Evolutionary conservation across 768 basidiomycete species (phyloP).

Genomic region (Xerocomellus dryophilus): DNA sequence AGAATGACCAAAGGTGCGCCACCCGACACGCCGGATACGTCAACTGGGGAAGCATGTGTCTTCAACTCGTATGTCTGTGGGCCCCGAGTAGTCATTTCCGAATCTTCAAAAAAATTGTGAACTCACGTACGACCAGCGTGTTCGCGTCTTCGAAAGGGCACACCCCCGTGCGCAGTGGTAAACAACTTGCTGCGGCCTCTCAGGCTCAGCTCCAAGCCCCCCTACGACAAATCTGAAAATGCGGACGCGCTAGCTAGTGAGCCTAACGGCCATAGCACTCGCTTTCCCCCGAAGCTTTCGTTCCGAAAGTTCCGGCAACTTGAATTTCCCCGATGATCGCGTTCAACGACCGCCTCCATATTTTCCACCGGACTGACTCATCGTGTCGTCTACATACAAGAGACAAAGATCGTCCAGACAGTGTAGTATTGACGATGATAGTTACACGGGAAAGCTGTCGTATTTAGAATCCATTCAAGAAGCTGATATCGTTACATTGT

Average conservation of each 20-base stretch:
- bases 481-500: neutral
- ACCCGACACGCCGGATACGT: constrained; percentile 12
- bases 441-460: neutral
- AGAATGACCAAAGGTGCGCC: neutral
- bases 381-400: too few species aligned
- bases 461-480: neutral
- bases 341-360: too few species aligned
- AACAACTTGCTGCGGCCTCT: too few species aligned
- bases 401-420: too few species aligned
- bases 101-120: neutral
- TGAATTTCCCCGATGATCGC: neutral
- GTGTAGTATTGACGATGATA: neutral
- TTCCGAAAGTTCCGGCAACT: neutral
- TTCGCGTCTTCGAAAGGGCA: neutral
- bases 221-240: too few species aligned
- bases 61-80: neutral
- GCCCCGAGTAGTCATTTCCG: neutral
- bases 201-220: too few species aligned
- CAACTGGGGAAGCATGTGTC: neutral
- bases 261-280: too few species aligned
- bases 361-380: too few species aligned
- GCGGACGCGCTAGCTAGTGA: too few species aligned
- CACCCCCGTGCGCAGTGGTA: too few species aligned
- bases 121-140: neutral
- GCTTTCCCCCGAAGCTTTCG: too few species aligned